These are phyloP conservation scores for Gymnopilus dilepis DNA, from an alignment of 768 basidiomycete genomes.

Conservation along the genomic window DNA sequence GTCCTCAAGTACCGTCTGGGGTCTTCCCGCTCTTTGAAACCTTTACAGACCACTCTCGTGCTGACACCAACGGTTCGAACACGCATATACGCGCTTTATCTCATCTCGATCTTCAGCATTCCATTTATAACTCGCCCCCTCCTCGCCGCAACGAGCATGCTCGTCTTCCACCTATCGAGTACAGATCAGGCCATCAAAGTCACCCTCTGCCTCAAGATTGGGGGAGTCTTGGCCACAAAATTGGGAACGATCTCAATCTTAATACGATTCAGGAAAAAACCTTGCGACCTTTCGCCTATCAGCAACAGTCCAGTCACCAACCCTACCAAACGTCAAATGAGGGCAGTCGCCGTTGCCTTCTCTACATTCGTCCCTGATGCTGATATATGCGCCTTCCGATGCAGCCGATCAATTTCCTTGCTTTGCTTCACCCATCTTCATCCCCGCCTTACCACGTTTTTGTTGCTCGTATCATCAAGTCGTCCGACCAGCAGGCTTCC, in stretches of 20 bases:
- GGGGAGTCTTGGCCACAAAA: conserved; percentile 45
- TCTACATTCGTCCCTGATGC: conserved; percentile 20
- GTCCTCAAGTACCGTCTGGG: conserved; percentile 23
- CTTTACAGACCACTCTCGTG: conserved; percentile 49
- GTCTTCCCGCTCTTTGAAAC: conserved; percentile 54
- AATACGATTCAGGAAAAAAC: conserved; percentile 32
- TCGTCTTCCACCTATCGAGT: conserved; percentile 39
- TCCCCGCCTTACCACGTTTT: conserved; percentile 84
- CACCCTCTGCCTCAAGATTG: conserved; percentile 46
- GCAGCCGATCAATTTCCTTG: conserved; percentile 89
- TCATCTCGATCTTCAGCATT: conserved; percentile 28
- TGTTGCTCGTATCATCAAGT: conserved; percentile 85
- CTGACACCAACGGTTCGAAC: conserved; percentile 34
- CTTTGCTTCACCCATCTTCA: conserved; percentile 83
- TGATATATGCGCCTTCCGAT: conserved; percentile 26
- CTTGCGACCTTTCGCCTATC: conserved; percentile 35
- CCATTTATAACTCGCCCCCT: conserved; percentile 38
- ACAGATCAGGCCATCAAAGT: conserved; percentile 40
- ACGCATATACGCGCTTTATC: conserved; percentile 30
- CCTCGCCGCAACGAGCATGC: conserved; percentile 35
- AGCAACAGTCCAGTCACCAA: conserved; percentile 33
- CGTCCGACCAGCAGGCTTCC: conserved; percentile 88
- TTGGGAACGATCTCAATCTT: conserved; percentile 32
- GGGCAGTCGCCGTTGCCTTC: conserved; percentile 43
- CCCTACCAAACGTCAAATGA: conserved; percentile 47